Evolutionary conservation across 768 basidiomycete species (phyloP), one percentile per base, ranked within the genome.

Genomic region (Tephrocybe sp.): DNA sequence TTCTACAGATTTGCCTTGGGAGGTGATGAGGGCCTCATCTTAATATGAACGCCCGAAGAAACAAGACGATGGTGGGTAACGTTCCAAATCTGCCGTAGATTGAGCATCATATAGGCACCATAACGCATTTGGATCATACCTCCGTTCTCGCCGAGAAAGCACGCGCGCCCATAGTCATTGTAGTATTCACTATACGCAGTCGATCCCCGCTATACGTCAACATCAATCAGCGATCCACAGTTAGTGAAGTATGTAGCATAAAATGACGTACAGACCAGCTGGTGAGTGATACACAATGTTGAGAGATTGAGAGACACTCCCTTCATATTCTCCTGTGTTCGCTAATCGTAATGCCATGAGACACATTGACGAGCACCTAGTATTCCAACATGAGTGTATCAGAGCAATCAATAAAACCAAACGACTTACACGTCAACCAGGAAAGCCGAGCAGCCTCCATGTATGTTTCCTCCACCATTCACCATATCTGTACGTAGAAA

Each of bases 201-300:
- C 62, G 70, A 50, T 82, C 79, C 39, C 78, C 72, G 32, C 81
- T 83, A 11, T 13, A 11, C 35, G 14, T 30, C 12, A 14, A 9
- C 3, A 39, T 3, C 5, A 32, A 16, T 51, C 48, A 38, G 44
- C 14, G 41, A n/a, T n/a, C 14, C 38, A 11, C 16, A 8, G 33
- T 11, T 1, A 20, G 7, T 16, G 23, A 14, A 20, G 11, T 11
- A 42, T 16, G 31, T 7, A 16, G 45, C 30, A 13, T 32, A 14
- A 23, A 16, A 30, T 8, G 5, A 59, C 73, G 57, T 59, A 82
- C 81, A 71, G 22, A 9, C 56, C 54, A 17, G 80, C 82, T n/a
- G 82, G 82, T 44, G 81, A 76, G 49, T 83, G 82, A 49, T 78
- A 83, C 16, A 78, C 67, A 5, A 81, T 64, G 39, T 79, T 75